A percentile compares a stretch with the other conserved stretches of the same genome.
Conservation (phyloP, 495 filamentous ascomycete genomes). For the Annulohypoxylon maeteangense region DNA sequence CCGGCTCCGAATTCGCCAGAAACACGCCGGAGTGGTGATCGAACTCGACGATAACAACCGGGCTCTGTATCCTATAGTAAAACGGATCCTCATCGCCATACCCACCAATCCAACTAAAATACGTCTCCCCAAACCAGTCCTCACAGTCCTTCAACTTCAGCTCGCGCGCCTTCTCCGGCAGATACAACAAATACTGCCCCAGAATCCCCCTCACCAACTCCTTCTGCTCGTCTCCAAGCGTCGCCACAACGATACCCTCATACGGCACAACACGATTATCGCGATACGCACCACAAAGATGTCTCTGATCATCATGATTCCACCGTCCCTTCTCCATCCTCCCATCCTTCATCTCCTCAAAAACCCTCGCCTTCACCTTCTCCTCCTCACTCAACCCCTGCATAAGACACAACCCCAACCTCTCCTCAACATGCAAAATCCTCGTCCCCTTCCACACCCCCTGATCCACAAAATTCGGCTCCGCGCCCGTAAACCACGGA, state of each 20-base stretch:
- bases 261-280: slow-evolving; percentile 81
- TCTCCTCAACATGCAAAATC: slow-evolving; percentile 73
- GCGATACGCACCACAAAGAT: slow-evolving; percentile 77
- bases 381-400: slow-evolving; percentile 63
- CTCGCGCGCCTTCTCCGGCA: slow-evolving; percentile 63
- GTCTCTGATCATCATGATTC: slow-evolving; percentile 79
- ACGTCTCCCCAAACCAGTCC: slow-evolving; percentile 68
- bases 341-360: slow-evolving; percentile 64
- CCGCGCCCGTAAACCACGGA: slow-evolving; percentile 80
- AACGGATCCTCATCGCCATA: slow-evolving; percentile 73
- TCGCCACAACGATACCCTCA: slow-evolving; percentile 68
- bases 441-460: slow-evolving; percentile 69
- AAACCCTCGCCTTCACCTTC: slow-evolving; percentile 65
- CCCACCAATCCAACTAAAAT: slow-evolving; percentile 80
- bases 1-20: slow-evolving; percentile 74
- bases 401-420: slow-evolving; percentile 72
- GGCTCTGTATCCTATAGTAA: slow-evolving; percentile 80
- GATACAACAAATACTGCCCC: slow-evolving; percentile 70
- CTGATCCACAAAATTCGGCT: slow-evolving; percentile 76
- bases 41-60: slow-evolving; percentile 77
- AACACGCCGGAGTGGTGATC: slow-evolving; percentile 86
- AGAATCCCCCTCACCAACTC: slow-evolving; percentile 65
- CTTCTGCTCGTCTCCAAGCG: slow-evolving; percentile 60
- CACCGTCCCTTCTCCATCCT: slow-evolving; percentile 74
- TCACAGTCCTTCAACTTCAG: slow-evolving; percentile 63